Conservation (phyloP, 306 rosid species). For the Malus sieversii region DNA sequence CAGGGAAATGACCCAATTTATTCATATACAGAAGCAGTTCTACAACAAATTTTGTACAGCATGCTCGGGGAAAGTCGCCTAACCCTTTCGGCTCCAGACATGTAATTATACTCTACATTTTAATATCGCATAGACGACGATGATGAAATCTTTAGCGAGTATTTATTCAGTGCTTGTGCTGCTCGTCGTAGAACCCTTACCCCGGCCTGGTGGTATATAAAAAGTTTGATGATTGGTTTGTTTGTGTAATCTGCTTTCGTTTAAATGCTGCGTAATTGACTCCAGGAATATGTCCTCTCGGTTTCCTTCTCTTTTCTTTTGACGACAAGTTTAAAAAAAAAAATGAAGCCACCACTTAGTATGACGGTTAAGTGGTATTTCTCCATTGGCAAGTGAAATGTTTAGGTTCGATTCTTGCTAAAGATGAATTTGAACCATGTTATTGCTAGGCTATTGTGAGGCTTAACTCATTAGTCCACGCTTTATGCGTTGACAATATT, state of each 20-base stretch:
- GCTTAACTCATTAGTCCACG: rapidly evolving
- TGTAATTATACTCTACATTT: slow-evolving; percentile 57
- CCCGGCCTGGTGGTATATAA: slow-evolving; percentile 30
- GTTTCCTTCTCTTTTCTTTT: not conserved
- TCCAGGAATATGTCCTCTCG: not conserved
- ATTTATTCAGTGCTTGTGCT: not conserved
- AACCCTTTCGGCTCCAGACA: slow-evolving; percentile 76
- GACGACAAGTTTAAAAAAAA: not conserved
- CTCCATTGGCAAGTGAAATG: no score
- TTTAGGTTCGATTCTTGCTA: rapidly evolving
- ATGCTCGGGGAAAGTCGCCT: slow-evolving; percentile 41
- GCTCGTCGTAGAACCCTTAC: not conserved
- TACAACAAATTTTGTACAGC: slow-evolving; percentile 52
- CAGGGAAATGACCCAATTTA: slow-evolving; percentile 29
- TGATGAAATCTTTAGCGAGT: slow-evolving; percentile 4
- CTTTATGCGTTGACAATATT: no score
- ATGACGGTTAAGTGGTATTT: no score
- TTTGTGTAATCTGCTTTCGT: not conserved
- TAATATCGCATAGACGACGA: slow-evolving; percentile 18
- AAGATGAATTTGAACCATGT: rapidly evolving
- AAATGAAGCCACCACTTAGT: no score
- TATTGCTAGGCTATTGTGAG: rapidly evolving
- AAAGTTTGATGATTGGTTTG: slow-evolving; percentile 24
- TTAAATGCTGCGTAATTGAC: not conserved
- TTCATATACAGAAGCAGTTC: slow-evolving; percentile 30